A percentile compares a stretch with the other conserved stretches of the same genome.
Conservation (phyloP, 2,329 filamentous ascomycete species). For the Geosmithia flava region DNA sequence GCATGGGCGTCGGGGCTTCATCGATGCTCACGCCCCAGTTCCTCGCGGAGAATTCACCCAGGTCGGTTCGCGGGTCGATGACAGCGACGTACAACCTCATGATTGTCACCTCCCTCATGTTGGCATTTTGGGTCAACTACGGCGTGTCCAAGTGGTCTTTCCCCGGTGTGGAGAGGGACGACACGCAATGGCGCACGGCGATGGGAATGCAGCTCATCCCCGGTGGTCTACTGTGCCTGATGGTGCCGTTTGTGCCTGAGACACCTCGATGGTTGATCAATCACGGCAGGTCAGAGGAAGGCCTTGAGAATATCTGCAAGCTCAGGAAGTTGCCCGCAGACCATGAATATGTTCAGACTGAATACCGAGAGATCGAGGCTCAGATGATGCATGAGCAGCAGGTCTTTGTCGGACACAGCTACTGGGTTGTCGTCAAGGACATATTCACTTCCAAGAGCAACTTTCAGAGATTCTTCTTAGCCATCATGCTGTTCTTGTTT, state of each 20-base stretch:
- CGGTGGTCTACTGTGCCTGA: constrained; percentile 14
- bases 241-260: constrained; percentile 13
- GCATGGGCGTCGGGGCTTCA: constrained; percentile 35
- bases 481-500: constrained; percentile 22
- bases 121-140: constrained; percentile 42
- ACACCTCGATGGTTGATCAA: constrained; percentile 12
- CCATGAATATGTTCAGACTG: constrained; percentile 6
- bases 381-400: constrained; percentile 5
- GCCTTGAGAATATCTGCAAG: constrained; percentile 19
- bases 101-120: constrained; percentile 36
- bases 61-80: constrained; percentile 44
- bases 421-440: not conserved
- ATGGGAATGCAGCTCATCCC: constrained; percentile 24
- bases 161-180: constrained; percentile 17
- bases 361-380: constrained; percentile 6
- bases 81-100: constrained; percentile 50
- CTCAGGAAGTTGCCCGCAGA: constrained; percentile 13
- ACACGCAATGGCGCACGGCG: constrained; percentile 19
- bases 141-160: constrained; percentile 22
- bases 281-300: constrained; percentile 12
- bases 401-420: not conserved
- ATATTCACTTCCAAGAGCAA: not conserved
- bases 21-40: constrained; percentile 49
- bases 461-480: constrained; percentile 6
- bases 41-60: constrained; percentile 47